These are phyloP conservation scores for Phaeophleospora eucalypticola DNA, from an alignment of 2,329 filamentous ascomycete genomes.

Conservation along the genomic window DNA sequence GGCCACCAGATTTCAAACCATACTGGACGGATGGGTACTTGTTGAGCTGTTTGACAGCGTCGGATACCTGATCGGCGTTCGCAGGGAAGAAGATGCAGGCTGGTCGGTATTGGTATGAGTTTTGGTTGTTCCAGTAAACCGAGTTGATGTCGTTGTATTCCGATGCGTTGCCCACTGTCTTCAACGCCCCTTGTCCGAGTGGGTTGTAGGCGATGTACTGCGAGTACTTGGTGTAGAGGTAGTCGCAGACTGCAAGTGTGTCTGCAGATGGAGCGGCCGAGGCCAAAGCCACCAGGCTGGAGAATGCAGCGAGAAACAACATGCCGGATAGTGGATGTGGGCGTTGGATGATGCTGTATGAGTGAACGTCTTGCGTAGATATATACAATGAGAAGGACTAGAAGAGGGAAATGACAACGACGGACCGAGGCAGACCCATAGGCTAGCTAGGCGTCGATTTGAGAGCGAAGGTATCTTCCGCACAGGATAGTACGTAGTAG, in stretches of 20 bases:
- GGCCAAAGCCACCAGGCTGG: slow-evolving; percentile 9
- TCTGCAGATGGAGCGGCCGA: slow-evolving; percentile 12
- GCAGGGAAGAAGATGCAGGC: slow-evolving; percentile 40
- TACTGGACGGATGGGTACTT: slow-evolving; percentile 48
- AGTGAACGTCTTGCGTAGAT: too few species aligned
- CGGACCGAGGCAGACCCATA: too few species aligned
- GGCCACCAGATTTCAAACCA: slow-evolving; percentile 52
- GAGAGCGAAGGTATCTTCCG: too few species aligned
- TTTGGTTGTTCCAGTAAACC: slow-evolving; percentile 23
- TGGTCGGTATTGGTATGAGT: slow-evolving; percentile 18
- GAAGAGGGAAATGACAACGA: too few species aligned
- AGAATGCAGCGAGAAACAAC: slow-evolving; percentile 6
- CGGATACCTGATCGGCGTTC: slow-evolving; percentile 50
- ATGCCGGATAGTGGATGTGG: slow-evolving; percentile 3
- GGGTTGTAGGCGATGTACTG: slow-evolving; percentile 20
- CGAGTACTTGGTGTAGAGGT: slow-evolving; percentile 20
- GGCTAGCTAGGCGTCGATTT: too few species aligned
- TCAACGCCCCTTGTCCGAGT: slow-evolving; percentile 9
- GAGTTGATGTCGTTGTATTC: slow-evolving; percentile 19
- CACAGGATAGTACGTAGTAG: too few species aligned
- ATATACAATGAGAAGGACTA: too few species aligned
- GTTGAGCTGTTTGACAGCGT: slow-evolving; percentile 49
- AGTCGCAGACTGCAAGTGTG: slow-evolving; percentile 19
- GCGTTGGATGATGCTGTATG: too few species aligned
- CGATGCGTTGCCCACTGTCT: slow-evolving; percentile 13